Conservation (phyloP, 2,329 filamentous ascomycete genomes). For the Truncatella angustata region DNA sequence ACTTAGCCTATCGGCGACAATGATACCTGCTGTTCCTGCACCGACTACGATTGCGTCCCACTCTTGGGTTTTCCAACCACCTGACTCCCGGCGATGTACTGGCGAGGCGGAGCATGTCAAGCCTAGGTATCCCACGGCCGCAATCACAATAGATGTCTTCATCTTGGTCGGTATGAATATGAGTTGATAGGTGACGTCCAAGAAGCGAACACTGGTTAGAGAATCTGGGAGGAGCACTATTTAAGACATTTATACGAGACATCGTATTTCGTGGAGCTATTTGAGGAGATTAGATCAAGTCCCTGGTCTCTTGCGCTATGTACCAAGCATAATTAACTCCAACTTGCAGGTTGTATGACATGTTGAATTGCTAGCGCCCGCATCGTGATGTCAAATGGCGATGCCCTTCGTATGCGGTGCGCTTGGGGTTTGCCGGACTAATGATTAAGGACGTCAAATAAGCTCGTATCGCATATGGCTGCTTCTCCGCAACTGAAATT, state of each 20-base stretch:
- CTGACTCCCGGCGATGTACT: not conserved
- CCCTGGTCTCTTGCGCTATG: too few relatives aligned
- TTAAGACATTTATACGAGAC: not conserved
- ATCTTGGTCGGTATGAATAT: not conserved
- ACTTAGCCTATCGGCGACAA: conserved; percentile 49
- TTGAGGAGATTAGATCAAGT: too few relatives aligned
- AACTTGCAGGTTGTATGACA: not conserved
- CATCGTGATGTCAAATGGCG: conserved; percentile 2
- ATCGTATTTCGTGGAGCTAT: too few relatives aligned
- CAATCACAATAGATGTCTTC: not conserved
- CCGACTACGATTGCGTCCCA: conserved; percentile 42
- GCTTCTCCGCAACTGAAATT: conserved; percentile 3
- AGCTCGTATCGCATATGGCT: not conserved
- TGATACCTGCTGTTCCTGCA: conserved; percentile 52
- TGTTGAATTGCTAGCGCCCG: not conserved
- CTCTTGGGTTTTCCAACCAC: conserved; percentile 23
- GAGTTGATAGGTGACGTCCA: not conserved
- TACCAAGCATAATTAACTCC: not conserved
- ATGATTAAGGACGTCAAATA: not conserved
- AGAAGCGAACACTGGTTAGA: not conserved
- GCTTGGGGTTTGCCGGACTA: not conserved
- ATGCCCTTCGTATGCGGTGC: not conserved
- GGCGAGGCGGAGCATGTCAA: not conserved
- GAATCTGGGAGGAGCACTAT: not conserved
- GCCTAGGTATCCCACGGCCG: not conserved